Evolutionary conservation across 208 protist species (phyloP).

Genomic region (Leishmania amazonensis): DNA sequence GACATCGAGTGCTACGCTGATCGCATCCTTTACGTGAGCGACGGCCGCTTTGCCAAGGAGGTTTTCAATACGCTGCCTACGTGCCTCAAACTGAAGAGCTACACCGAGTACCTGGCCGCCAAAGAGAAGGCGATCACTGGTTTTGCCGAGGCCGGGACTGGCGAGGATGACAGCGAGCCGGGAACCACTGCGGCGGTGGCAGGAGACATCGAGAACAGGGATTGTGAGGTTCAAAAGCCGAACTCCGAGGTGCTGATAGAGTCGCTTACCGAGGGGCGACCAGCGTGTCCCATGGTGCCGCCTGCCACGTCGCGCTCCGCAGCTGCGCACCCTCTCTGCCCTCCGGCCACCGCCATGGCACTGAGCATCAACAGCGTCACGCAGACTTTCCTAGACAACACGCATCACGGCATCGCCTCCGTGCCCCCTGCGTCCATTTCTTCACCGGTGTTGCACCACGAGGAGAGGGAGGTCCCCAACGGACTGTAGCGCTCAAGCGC

Average conservation of each 20-base stretch:
- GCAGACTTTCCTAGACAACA: too few species aligned
- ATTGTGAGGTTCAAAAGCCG: too few species aligned
- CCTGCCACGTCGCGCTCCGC: neutral
- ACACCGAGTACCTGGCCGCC: slow-evolving; percentile 75
- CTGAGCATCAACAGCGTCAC: neutral
- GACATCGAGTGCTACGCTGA: slow-evolving; percentile 98
- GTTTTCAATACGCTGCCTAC: slow-evolving; percentile 86
- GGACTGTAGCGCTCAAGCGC: neutral
- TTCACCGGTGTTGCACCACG: slow-evolving; percentile 8
- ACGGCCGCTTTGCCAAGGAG: slow-evolving; percentile 93
- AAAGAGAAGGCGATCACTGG: slow-evolving; percentile 43
- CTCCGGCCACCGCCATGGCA: neutral
- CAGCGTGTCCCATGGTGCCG: neutral
- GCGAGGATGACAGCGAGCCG: neutral
- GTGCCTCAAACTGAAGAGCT: slow-evolving; percentile 72
- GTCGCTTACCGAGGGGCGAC: neutral
- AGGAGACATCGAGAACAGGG: neutral
- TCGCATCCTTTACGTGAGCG: slow-evolving; percentile 94
- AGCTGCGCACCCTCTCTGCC: neutral
- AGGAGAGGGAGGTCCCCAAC: slow-evolving; percentile 10
- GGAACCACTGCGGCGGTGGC: neutral
- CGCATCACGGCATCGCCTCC: neutral
- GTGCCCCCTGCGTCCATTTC: neutral
- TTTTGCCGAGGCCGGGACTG: slow-evolving; percentile 3
- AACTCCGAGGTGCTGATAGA: neutral